These are phyloP conservation scores for Vicia faba DNA, from an alignment of 306 rosid species.

Conservation along the genomic window DNA sequence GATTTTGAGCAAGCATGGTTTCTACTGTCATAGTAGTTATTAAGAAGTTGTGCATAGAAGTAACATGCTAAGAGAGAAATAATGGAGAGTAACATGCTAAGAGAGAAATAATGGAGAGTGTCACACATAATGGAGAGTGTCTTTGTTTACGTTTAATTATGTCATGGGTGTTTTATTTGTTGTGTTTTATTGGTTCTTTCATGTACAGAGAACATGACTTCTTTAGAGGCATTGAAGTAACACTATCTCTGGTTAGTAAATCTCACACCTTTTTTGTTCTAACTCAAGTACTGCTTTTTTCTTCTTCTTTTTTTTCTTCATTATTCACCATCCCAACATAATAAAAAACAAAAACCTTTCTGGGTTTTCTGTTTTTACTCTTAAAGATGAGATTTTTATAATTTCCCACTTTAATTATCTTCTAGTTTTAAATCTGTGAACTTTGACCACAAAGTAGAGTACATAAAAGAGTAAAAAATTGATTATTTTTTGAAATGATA, in stretches of 20 bases:
- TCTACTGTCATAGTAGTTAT: too few relatives aligned
- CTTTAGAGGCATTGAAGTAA: too few relatives aligned
- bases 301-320: background rate
- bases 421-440: background rate
- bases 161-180: too few relatives aligned
- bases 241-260: constrained; percentile 36
- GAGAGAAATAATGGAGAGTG: too few relatives aligned
- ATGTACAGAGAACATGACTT: too few relatives aligned
- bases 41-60: too few relatives aligned
- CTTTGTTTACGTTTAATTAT: too few relatives aligned
- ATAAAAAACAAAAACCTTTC: background rate
- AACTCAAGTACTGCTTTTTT: background rate
- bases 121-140: too few relatives aligned
- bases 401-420: constrained; percentile 5
- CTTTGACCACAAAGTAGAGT: background rate
- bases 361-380: constrained; percentile 20
- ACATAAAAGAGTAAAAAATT: background rate
- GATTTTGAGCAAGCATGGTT: too few relatives aligned
- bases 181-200: too few relatives aligned
- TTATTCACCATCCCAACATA: background rate
- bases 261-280: constrained; percentile 45
- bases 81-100: too few relatives aligned
- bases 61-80: too few relatives aligned
- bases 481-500: constrained; percentile 1
- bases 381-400: constrained; percentile 8